Percentiles rank a stretch among this genome's conserved stretches.
Conservation (phyloP, 305 asterid genomes). For the Fraxinus latifolia region DNA sequence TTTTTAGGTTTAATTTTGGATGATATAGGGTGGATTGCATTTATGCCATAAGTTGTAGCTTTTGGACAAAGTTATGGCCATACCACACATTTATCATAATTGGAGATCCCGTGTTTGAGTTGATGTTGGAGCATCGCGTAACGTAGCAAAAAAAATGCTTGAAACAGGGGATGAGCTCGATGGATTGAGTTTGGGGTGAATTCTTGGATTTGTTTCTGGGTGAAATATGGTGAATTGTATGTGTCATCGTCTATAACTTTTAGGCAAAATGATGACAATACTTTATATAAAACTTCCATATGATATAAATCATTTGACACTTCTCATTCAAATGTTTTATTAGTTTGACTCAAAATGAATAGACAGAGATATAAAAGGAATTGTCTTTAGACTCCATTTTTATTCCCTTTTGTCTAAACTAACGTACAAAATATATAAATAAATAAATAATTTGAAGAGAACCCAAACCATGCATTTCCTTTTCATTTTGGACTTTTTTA, state of each 20-base stretch:
- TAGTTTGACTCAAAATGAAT: not conserved
- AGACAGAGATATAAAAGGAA: not conserved
- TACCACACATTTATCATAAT: not conserved
- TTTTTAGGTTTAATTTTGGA: too few species aligned
- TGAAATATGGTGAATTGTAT: too few species aligned
- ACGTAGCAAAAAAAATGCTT: not conserved
- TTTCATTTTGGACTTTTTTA: not conserved
- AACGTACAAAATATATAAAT: not conserved
- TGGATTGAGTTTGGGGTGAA: not conserved
- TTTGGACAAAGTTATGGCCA: not conserved
- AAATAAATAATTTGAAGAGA: not conserved
- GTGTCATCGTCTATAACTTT: not conserved
- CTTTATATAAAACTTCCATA: not conserved
- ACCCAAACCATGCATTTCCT: not conserved
- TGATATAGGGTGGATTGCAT: too few species aligned
- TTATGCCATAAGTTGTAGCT: not conserved
- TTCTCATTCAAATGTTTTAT: not conserved
- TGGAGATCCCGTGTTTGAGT: not conserved
- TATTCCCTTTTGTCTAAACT: not conserved
- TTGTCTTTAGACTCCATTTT: not conserved
- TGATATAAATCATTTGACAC: not conserved
- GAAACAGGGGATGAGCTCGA: not conserved
- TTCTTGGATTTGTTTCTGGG: too few species aligned
- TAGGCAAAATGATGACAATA: not conserved
- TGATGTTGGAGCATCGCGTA: not conserved